Conservation (phyloP, 108 stramenopile genomes). For the Pseudonitzschia multiseries region DNA sequence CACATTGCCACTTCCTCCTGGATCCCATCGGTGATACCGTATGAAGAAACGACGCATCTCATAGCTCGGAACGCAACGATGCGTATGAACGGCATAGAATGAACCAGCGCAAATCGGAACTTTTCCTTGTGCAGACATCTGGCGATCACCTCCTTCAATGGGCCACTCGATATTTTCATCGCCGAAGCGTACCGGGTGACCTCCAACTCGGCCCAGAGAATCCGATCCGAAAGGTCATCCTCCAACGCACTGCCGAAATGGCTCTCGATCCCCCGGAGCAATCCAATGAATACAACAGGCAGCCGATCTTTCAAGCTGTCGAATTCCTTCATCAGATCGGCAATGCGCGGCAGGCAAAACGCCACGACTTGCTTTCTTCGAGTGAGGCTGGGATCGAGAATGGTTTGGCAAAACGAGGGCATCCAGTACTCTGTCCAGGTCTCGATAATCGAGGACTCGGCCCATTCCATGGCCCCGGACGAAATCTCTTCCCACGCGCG, state of each 20-base stretch:
- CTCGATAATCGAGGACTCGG: background rate
- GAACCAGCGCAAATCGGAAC: constrained; percentile 32
- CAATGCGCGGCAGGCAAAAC: constrained; percentile 51
- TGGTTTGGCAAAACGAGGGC: constrained; percentile 36
- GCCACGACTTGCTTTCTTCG: constrained; percentile 51
- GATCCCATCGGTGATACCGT: constrained; percentile 13
- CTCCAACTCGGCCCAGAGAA: constrained; percentile 57
- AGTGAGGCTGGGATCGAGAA: constrained; percentile 29
- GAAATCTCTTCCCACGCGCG: constrained; percentile 16
- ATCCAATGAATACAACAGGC: constrained; percentile 20
- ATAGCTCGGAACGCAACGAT: constrained; percentile 47
- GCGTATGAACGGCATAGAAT: constrained; percentile 32
- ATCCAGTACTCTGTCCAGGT: constrained; percentile 50
- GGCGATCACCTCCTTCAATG: constrained; percentile 28
- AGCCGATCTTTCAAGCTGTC: constrained; percentile 17
- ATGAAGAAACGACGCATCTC: constrained; percentile 19
- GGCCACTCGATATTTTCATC: constrained; percentile 1
- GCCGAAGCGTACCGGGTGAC: constrained; percentile 2
- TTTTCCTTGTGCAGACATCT: constrained; percentile 6
- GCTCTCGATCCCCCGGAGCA: constrained; percentile 28
- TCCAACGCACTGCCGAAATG: background rate
- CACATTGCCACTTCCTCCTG: constrained; percentile 43
- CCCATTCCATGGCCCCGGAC: background rate
- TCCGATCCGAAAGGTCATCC: constrained; percentile 28
- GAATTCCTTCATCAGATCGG: constrained; percentile 23